Percentiles rank a stretch among this genome's conserved stretches.
Conservation (phyloP, 2,329 filamentous ascomycete species). For the Aspergillus hiratsukae region DNA sequence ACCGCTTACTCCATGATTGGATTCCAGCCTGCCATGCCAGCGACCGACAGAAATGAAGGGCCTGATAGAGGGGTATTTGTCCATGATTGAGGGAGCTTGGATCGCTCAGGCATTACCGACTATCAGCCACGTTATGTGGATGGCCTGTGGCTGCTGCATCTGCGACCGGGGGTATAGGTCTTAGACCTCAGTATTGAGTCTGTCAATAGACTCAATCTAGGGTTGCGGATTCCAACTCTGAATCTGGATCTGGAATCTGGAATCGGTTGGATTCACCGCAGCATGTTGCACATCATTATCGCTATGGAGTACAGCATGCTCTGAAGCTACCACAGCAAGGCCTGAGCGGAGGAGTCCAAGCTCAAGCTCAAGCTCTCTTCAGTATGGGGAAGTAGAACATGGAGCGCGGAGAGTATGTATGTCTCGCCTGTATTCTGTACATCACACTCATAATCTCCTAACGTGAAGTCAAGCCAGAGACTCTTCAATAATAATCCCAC, state of each 20-base stretch:
- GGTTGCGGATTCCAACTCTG: neutral
- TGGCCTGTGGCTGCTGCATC: neutral
- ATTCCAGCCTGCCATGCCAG: slow-evolving; percentile 10
- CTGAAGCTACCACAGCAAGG: neutral
- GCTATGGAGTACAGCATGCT: too few species aligned
- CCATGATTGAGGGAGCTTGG: neutral
- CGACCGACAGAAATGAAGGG: neutral
- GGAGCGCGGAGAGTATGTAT: neutral
- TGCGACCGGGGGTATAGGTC: neutral
- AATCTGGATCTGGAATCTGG: neutral
- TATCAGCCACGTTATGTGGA: neutral
- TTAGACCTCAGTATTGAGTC: too few species aligned
- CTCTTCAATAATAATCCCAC: neutral
- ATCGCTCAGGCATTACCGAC: slow-evolving; percentile 2
- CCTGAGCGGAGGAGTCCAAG: neutral
- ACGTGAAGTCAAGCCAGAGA: too few species aligned
- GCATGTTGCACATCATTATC: neutral
- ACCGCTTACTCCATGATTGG: slow-evolving; percentile 16
- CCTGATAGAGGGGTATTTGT: neutral
- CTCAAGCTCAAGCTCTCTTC: neutral
- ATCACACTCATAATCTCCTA: too few species aligned
- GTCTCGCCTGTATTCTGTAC: neutral
- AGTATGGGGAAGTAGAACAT: neutral
- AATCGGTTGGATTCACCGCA: neutral
- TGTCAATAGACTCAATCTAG: neutral